These are phyloP conservation scores for Flaveria ramosissima DNA, from an alignment of 129 eudicot genomes.

Conservation along the genomic window DNA sequence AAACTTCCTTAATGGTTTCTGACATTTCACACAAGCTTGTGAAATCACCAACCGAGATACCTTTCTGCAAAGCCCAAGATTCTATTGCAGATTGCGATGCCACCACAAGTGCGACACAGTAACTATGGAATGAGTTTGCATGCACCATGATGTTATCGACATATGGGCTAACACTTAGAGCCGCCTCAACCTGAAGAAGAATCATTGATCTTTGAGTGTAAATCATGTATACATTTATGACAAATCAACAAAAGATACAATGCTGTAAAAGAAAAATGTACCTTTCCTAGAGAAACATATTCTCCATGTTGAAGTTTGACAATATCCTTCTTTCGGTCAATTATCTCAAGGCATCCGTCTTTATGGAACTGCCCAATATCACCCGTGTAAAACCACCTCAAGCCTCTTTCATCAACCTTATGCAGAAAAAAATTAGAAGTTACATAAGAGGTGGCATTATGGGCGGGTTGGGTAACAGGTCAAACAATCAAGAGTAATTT, in stretches of 20 bases:
- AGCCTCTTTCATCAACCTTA: constrained; percentile 89
- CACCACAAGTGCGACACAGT: constrained; percentile 92
- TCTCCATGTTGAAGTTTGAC: constrained; percentile 98
- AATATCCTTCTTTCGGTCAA: constrained; percentile 89
- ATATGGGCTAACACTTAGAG: constrained; percentile 61
- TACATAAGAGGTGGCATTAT: neutral
- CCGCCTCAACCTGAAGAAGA: constrained; percentile 73
- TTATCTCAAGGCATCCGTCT: constrained; percentile 93
- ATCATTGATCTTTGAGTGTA: constrained; percentile 11
- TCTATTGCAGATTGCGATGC: constrained; percentile 62
- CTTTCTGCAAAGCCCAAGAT: constrained; percentile 70
- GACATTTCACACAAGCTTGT: constrained; percentile 67
- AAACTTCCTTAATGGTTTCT: constrained; percentile 71
- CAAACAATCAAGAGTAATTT: neutral
- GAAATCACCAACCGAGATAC: constrained; percentile 55
- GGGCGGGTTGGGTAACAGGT: neutral
- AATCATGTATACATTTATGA: neutral
- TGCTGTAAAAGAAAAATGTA: neutral
- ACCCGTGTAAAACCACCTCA: constrained; percentile 95
- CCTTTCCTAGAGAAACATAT: constrained; percentile 95
- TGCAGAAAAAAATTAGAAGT: constrained; percentile 19
- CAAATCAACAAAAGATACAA: neutral
- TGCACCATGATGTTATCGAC: constrained; percentile 82
- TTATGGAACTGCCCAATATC: constrained; percentile 82
- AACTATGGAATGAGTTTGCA: constrained; percentile 79